Conservation (phyloP, 306 rosid genomes). For the Clitoria ternatea region DNA sequence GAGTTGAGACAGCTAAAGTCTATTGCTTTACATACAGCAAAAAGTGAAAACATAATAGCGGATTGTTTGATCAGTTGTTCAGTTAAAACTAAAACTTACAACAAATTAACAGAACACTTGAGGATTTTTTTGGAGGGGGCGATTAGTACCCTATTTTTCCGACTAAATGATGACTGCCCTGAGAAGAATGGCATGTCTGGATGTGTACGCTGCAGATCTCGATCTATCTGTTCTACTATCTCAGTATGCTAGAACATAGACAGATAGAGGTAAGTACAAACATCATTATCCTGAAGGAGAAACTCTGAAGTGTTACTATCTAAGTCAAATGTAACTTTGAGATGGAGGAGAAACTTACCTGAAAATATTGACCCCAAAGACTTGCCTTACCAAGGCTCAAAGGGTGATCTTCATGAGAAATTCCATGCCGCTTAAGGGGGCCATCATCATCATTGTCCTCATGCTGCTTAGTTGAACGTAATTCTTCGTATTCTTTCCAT, state of each 20-base stretch:
- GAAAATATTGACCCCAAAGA: conserved; percentile 62
- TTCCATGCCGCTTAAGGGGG: conserved; percentile 48
- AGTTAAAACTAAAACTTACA: conserved; percentile 4
- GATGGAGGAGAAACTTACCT: conserved; percentile 44
- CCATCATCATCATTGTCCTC: conserved; percentile 49
- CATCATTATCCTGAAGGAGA: conserved; percentile 4
- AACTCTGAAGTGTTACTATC: no score
- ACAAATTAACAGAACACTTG: neutral
- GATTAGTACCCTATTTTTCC: conserved; percentile 58
- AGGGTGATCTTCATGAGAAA: conserved; percentile 81
- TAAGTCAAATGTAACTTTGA: neutral
- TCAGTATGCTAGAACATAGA: conserved; percentile 55
- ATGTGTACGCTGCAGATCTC: conserved; percentile 78
- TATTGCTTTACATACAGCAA: neutral
- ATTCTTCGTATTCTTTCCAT: conserved; percentile 35
- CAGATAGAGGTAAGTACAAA: conserved; percentile 1
- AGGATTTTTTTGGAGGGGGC: neutral
- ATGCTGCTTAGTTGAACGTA: conserved; percentile 30
- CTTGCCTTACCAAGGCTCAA: conserved; percentile 67
- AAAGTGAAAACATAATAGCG: neutral
- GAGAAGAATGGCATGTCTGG: conserved; percentile 77
- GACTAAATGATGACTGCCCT: conserved; percentile 56
- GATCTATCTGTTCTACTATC: conserved; percentile 70
- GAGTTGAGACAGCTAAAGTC: neutral
- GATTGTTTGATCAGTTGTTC: neutral